A percentile compares a stretch with the other conserved stretches of the same genome.
These are phyloP conservation scores for Cryoendolithus antarcticus DNA, from an alignment of 2,329 filamentous ascomycete genomes.

Conservation along the genomic window DNA sequence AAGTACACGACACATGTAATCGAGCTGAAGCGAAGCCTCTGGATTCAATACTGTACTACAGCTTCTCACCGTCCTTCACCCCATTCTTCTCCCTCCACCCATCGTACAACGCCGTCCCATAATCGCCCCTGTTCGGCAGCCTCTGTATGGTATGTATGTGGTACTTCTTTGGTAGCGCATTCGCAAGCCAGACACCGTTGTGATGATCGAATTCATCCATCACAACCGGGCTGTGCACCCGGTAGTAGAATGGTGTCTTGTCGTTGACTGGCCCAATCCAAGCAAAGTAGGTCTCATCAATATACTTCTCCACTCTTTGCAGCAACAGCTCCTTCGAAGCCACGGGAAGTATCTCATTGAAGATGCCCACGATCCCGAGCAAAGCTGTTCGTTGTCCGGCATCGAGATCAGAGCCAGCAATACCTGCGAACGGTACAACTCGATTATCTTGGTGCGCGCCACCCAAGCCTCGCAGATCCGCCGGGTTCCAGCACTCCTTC, in stretches of 20 bases:
- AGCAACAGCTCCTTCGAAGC: slow-evolving; percentile 43
- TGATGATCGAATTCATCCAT: slow-evolving; percentile 70
- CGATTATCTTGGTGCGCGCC: slow-evolving; percentile 69
- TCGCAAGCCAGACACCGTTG: slow-evolving; percentile 62
- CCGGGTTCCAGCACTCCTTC: slow-evolving; percentile 60
- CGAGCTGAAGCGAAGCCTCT: too few relatives aligned
- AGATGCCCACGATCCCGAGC: slow-evolving; percentile 46
- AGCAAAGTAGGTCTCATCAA: slow-evolving; percentile 59
- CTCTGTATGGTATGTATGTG: slow-evolving; percentile 64
- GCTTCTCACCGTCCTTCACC: too few relatives aligned
- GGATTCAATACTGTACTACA: too few relatives aligned
- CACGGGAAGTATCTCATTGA: slow-evolving; percentile 53
- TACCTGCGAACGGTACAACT: slow-evolving; percentile 56
- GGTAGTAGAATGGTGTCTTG: slow-evolving; percentile 61
- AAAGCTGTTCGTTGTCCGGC: slow-evolving; percentile 41
- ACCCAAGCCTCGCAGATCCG: slow-evolving; percentile 65
- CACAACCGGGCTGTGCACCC: slow-evolving; percentile 62
- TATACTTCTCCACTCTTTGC: slow-evolving; percentile 40
- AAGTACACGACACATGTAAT: too few relatives aligned
- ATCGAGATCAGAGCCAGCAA: slow-evolving; percentile 41
- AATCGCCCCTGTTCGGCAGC: slow-evolving; percentile 62
- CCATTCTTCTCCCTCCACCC: slow-evolving; percentile 5
- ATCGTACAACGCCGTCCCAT: slow-evolving; percentile 43
- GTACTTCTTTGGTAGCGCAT: slow-evolving; percentile 60
- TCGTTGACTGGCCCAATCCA: slow-evolving; percentile 62